Evolutionary conservation across 352 stramenopile genomes (phyloP).

Genomic region (Phytophthora pisi): DNA sequence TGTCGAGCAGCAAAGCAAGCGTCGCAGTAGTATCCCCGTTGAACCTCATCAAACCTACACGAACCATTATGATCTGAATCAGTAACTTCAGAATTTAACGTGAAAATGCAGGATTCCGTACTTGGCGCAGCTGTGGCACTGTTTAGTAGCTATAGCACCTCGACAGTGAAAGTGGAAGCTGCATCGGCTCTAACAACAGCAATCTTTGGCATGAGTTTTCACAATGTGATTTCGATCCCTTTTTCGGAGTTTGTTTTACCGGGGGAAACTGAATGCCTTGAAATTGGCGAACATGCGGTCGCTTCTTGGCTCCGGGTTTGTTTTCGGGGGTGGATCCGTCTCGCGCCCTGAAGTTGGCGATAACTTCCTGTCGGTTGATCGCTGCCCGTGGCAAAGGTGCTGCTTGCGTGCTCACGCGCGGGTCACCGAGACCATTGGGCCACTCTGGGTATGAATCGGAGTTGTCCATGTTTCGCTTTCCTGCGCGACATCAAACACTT

Average conservation of each 20-base stretch:
- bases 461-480: slow-evolving; percentile 16
- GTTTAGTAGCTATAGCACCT: slow-evolving; percentile 52
- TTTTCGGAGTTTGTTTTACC: slow-evolving; percentile 9
- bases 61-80: background rate
- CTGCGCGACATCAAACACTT: background rate
- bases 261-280: slow-evolving; percentile 25
- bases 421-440: slow-evolving; percentile 58
- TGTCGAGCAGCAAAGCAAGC: slow-evolving; percentile 64
- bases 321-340: slow-evolving; percentile 4
- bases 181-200: slow-evolving; percentile 41
- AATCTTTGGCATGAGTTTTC: background rate
- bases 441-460: slow-evolving; percentile 62
- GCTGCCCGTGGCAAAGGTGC: background rate
- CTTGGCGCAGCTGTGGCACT: slow-evolving; percentile 75
- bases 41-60: slow-evolving; percentile 57
- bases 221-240: background rate
- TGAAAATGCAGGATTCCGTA: slow-evolving; percentile 21
- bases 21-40: slow-evolving; percentile 71
- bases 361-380: slow-evolving; percentile 43
- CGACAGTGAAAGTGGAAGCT: slow-evolving; percentile 65
- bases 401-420: slow-evolving; percentile 35
- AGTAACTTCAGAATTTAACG: background rate
- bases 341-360: slow-evolving; percentile 46
- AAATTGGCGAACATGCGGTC: slow-evolving; percentile 33
- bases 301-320: slow-evolving; percentile 20